Evolutionary conservation across 148 eudicot genomes (phyloP), one percentile per base, ranked within the genome.

Genomic region (Fagopyrum homotropicum): DNA sequence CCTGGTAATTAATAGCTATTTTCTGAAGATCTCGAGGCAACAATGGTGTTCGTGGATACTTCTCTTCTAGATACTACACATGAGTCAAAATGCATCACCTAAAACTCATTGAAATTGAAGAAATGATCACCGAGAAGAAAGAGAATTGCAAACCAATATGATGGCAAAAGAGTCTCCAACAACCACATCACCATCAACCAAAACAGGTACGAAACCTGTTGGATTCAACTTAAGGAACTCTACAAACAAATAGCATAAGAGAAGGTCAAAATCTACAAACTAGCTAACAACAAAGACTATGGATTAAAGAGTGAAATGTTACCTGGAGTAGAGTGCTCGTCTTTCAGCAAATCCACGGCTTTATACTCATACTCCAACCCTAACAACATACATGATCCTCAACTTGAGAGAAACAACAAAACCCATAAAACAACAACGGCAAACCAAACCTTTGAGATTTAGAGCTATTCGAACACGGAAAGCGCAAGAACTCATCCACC

Each of bases 401-500:
- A 35, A 35, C 3, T 35, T 35, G 40, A 35, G 3, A 66, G 71
- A 40, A 66, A 75, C 44, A 75, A 44, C 2, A 26, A 51, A 74
- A 0, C 73, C 1, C n/a, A 54, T 4, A 70, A 10, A 35, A 47
- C 1, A 47, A 17, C 45, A 45, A 49, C 4, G 2, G 40, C 3
- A 35, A 35, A 22, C 29, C 2, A 22, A 22, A 94, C 98, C 96
- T 89, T 95, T 95, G 61, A 90, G 75, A 73, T 81, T 85, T 79
- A 95, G 96, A 76, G 92, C 98, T 64, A 92, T 89, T 59, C 97
- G 98, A 61, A 90, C 96, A 14, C 98, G 93, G 71, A 76, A 77
- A 74, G 97, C 76, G 77, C 96, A 94, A 15, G 98, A 91, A 82
- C 98, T 94, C 69, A 77, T 56, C 79, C 82, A 85, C 70, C 84